Conservation (phyloP, 306 rosid genomes). For the Castanea mollissima region DNA sequence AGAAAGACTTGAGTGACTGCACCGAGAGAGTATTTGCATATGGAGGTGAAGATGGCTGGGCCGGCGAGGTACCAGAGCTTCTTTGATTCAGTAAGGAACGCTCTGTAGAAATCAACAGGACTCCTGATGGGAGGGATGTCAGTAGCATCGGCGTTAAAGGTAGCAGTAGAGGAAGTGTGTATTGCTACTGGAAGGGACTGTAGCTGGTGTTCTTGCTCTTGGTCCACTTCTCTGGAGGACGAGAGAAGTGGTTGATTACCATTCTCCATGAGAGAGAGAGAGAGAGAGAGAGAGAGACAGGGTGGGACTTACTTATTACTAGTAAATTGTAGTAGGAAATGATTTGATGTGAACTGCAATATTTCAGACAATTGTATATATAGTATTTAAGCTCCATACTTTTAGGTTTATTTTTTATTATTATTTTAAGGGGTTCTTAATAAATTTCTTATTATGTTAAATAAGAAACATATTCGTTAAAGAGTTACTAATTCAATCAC, state of each 20-base stretch:
- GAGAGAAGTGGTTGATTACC: slow-evolving; percentile 28
- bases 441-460: too few species aligned
- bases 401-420: too few species aligned
- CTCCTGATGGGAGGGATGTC: slow-evolving; percentile 62
- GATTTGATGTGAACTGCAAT: too few species aligned
- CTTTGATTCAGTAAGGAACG: slow-evolving; percentile 54
- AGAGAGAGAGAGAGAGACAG: neutral
- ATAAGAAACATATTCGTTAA: too few species aligned
- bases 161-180: slow-evolving; percentile 11
- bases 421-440: too few species aligned
- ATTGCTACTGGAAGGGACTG: slow-evolving; percentile 28
- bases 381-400: too few species aligned
- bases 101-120: slow-evolving; percentile 34
- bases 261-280: slow-evolving; percentile 16
- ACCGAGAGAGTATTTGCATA: slow-evolving; percentile 85
- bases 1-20: slow-evolving; percentile 76
- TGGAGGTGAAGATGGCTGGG: slow-evolving; percentile 80
- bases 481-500: too few species aligned
- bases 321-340: too few species aligned
- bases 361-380: too few species aligned
- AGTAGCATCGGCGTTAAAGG: slow-evolving; percentile 46
- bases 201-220: neutral
- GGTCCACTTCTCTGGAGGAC: neutral
- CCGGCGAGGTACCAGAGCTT: slow-evolving; percentile 92
- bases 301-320: too few species aligned